Conservation (phyloP, 352 stramenopile genomes). For the Globisporangium iwayamae region DNA sequence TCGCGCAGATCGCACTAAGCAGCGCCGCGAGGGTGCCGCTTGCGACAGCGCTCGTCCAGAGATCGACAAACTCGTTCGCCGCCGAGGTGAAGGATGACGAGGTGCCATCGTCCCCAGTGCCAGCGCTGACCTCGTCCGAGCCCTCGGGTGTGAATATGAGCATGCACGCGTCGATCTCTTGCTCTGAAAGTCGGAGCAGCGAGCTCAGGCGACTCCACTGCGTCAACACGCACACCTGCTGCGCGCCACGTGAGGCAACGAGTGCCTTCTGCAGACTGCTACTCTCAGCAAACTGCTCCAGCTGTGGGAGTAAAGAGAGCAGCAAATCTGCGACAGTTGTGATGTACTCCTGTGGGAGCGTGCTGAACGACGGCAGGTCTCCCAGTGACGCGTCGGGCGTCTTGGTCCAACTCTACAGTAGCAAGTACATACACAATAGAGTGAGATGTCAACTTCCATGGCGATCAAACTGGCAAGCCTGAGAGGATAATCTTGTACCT, state of each 20-base stretch:
- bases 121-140: not conserved
- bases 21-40: constrained; percentile 60
- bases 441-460: not conserved
- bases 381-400: constrained; percentile 35
- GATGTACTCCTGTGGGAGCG: constrained; percentile 83
- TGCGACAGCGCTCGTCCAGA: constrained; percentile 66
- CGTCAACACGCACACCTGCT: constrained; percentile 40
- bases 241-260: constrained; percentile 43
- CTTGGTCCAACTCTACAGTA: constrained; percentile 45
- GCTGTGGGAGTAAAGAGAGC: constrained; percentile 72
- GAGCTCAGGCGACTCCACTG: constrained; percentile 55
- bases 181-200: constrained; percentile 36
- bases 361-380: constrained; percentile 73
- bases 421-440: not conserved
- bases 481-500: constrained; percentile 22
- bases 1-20: constrained; percentile 47
- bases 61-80: constrained; percentile 67
- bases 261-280: constrained; percentile 52
- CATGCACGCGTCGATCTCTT: constrained; percentile 44
- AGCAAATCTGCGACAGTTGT: constrained; percentile 74
- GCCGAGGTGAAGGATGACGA: not conserved
- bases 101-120: constrained; percentile 12
- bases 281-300: constrained; percentile 81
- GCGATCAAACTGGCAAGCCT: not conserved
- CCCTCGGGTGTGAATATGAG: constrained; percentile 31